These are phyloP conservation scores for Bigelowiella natans DNA, from an alignment of 78 protist genomes.

Conservation along the genomic window DNA sequence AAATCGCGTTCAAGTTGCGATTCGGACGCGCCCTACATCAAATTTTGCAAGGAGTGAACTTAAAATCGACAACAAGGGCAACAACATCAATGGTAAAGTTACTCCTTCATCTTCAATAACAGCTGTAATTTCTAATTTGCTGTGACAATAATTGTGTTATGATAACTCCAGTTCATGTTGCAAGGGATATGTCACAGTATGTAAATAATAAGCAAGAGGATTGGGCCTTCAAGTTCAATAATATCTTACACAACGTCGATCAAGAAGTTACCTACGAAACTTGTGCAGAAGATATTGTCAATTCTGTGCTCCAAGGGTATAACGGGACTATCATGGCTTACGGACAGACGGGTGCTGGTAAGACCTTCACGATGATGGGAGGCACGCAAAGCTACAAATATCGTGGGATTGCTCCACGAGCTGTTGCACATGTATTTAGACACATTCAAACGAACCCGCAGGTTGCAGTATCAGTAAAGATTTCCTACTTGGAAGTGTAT, in stretches of 20 bases:
- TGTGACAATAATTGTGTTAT: no score
- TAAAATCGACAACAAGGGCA: neutral
- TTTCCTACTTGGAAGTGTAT: neutral
- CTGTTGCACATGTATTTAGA: neutral
- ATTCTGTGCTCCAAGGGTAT: neutral
- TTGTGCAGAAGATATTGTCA: neutral
- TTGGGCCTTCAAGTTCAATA: neutral
- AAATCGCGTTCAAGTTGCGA: neutral
- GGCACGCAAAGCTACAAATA: neutral
- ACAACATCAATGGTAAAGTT: neutral
- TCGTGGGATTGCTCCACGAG: neutral
- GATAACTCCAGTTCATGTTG: neutral
- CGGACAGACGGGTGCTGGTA: neutral
- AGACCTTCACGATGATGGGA: neutral
- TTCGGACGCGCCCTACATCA: neutral
- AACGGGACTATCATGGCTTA: neutral
- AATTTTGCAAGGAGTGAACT: neutral
- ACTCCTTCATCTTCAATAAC: neutral
- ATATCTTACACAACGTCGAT: neutral
- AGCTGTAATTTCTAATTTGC: neutral
- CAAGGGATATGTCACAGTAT: neutral
- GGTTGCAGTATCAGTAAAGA: neutral
- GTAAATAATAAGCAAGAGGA: neutral
- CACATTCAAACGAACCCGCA: neutral
- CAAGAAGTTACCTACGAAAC: neutral